A percentile compares a stretch with the other conserved stretches of the same genome.
Conservation (phyloP, 371 early-diverging fungal genomes). For the Haplosporangium sp. region DNA sequence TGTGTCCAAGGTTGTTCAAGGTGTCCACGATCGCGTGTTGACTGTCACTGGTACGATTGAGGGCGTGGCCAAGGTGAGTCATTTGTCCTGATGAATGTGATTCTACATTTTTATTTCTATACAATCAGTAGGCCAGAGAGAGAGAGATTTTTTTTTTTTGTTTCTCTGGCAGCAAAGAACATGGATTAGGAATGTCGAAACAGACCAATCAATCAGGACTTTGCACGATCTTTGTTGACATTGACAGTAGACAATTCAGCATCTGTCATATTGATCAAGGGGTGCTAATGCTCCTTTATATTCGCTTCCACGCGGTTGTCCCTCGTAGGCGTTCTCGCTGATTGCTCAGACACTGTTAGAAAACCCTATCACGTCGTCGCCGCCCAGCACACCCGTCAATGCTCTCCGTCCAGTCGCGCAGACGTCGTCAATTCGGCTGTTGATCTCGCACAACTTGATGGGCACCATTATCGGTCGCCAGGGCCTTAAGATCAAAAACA, state of each 20-base stretch:
- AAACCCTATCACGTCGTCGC: conserved; percentile 72
- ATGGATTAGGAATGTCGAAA: too few relatives aligned
- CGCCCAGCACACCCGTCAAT: conserved; percentile 58
- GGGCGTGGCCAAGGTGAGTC: conserved; percentile 73
- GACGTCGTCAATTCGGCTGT: conserved; percentile 68
- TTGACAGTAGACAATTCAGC: too few relatives aligned
- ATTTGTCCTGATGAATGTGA: background rate
- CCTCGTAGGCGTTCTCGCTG: conserved; percentile 73
- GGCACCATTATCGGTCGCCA: conserved; percentile 90
- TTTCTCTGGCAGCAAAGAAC: background rate
- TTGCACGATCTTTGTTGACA: too few relatives aligned
- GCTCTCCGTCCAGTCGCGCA: conserved; percentile 33
- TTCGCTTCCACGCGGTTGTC: too few relatives aligned
- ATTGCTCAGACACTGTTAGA: conserved; percentile 88
- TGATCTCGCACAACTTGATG: conserved; percentile 85
- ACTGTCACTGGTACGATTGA: conserved; percentile 84
- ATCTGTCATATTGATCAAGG: too few relatives aligned
- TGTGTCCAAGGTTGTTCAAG: conserved; percentile 88
- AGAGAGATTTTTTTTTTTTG: background rate
- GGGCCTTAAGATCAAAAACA: conserved; percentile 87
- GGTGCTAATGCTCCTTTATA: too few relatives aligned
- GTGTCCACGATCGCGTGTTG: conserved; percentile 87
- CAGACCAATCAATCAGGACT: too few relatives aligned
- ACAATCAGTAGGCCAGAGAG: too few relatives aligned
- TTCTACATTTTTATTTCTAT: too few relatives aligned